These are phyloP conservation scores for Canavalia ensiformis DNA, from an alignment of 306 rosid genomes.

Conservation along the genomic window DNA sequence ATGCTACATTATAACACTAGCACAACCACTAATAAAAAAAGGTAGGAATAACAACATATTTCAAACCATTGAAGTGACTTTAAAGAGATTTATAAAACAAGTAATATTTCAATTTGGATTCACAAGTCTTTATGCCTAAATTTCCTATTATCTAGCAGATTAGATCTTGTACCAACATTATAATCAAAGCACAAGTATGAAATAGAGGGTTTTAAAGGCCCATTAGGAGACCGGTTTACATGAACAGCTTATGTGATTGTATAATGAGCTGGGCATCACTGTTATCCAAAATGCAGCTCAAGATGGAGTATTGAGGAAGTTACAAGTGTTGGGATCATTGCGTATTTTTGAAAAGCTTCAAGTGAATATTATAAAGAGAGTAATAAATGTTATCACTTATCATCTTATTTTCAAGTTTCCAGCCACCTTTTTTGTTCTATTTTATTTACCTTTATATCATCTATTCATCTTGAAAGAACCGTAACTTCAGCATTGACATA, in stretches of 20 bases:
- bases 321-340: background rate
- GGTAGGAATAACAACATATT: background rate
- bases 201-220: background rate
- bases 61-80: background rate
- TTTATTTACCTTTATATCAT: background rate
- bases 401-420: too few species aligned
- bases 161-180: background rate
- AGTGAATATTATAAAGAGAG: slow-evolving; percentile 11
- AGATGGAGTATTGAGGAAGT: background rate
- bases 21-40: background rate
- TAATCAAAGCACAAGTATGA: background rate
- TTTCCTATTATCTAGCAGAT: background rate
- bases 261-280: background rate
- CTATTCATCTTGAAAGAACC: background rate
- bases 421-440: background rate
- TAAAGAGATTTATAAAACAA: too few species aligned
- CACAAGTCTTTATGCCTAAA: slow-evolving; percentile 3
- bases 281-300: slow-evolving; percentile 9
- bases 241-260: background rate
- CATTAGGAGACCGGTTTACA: background rate
- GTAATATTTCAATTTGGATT: background rate
- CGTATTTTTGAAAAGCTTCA: background rate
- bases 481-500: slow-evolving; percentile 1
- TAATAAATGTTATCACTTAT: background rate
- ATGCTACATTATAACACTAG: background rate